phyloP scores from a whole-genome alignment of 31 red algal species.

The Asparagopsis taxiformis region DNA sequence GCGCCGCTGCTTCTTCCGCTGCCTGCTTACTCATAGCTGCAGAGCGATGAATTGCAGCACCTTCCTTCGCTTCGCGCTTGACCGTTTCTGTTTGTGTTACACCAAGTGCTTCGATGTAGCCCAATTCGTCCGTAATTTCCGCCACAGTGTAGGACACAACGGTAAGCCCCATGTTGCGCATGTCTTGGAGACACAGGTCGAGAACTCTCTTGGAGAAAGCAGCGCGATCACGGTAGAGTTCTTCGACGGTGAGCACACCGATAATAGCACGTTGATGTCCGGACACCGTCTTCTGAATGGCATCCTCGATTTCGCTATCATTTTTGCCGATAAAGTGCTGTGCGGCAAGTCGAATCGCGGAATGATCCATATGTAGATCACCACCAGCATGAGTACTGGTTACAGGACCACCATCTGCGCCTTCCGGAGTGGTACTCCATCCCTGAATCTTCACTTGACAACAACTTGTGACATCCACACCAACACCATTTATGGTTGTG shows the following conservation, averaged over 20 bases:
- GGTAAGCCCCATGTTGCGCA: constrained; percentile 75
- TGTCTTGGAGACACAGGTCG: constrained; percentile 38
- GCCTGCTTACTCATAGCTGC: constrained; percentile 16
- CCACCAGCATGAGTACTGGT: constrained; percentile 11
- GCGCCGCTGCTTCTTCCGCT: constrained; percentile 23
- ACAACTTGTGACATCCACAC: constrained; percentile 55
- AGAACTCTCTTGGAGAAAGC: constrained; percentile 62
- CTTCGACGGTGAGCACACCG: constrained; percentile 70
- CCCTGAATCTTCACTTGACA: constrained; percentile 80
- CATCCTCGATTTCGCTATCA: constrained; percentile 65
- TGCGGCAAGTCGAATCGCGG: constrained; percentile 68
- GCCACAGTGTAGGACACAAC: constrained; percentile 75
- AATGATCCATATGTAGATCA: constrained; percentile 36
- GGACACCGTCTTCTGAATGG: constrained; percentile 56
- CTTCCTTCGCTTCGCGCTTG: constrained; percentile 63
- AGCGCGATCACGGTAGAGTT: constrained; percentile 61
- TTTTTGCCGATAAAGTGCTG: constrained; percentile 79
- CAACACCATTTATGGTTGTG: constrained; percentile 63
- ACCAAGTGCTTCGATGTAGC: constrained; percentile 64
- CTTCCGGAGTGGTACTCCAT: constrained; percentile 19
- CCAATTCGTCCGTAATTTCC: constrained; percentile 49
- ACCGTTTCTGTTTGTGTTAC: constrained; percentile 59
- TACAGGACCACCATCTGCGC: not conserved
- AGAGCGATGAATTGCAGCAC: constrained; percentile 22
- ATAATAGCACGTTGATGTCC: constrained; percentile 83